Evolutionary conservation across 768 basidiomycete genomes (phyloP), one percentile per base, ranked within the genome.

Genomic region (Pleurotus tuoliensis): DNA sequence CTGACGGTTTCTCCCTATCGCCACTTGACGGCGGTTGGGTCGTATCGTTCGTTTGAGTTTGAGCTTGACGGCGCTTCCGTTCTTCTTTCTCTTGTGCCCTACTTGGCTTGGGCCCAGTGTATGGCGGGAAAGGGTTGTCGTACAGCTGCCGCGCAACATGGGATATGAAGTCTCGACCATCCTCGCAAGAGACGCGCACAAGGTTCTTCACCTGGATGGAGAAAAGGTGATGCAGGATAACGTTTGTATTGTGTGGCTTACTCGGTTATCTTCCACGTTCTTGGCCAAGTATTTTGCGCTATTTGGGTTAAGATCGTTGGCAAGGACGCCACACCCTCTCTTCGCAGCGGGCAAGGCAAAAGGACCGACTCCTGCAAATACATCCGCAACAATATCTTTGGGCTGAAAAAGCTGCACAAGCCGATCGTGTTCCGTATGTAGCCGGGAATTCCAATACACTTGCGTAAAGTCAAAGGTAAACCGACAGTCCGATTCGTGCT

Each of bases 361-460:
- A 0, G 97, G 97, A 1, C 97, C 97, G 2, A 99, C 95, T 12
- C 97, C 97, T 0, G 97, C 97, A 68, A 98, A 95, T 27, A 92
- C 94, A 67, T 99, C 97, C 3, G 86, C 94, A 20, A 98, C 71
- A 16, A 98, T 82, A 52, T 93, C 92, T 22, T 85, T 78, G 0
- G 86, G 82, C 24, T 78, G 67, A 71, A 98, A 95, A 37, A 78
- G 61, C 15, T 79, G 68, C 41, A 98, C 90, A 13, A 99, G 77
- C 2, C 95, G 87, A 24, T 86, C 83, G 66, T 99, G 97, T 66
- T 99, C 97, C 3, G 86, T 85, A 56, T 93, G 90, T 37, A 99
- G 74, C 38, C 97, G 86, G 13, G 95, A 96, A 74, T 99, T 99
- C 95, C 95, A 99, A 71, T 99, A 99, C 11, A 98, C 97, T 66